Conservation (phyloP, 2,329 filamentous ascomycete genomes). For the Ophiocordyceps camponoti-saundersi region DNA sequence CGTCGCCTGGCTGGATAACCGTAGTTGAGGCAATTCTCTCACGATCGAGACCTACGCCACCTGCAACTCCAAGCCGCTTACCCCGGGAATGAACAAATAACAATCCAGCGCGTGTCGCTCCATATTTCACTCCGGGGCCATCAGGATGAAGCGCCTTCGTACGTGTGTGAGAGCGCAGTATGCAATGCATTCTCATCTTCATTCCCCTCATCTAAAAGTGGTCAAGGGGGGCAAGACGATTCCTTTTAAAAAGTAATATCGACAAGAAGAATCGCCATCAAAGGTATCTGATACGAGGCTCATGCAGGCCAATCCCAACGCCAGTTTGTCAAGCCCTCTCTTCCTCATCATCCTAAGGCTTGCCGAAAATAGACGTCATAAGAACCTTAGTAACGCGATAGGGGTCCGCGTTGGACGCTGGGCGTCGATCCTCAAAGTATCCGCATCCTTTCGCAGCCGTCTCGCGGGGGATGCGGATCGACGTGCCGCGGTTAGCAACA, state of each 20-base stretch:
- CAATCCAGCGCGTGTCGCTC: too few species aligned
- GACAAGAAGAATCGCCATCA: background rate
- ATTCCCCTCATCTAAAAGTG: too few species aligned
- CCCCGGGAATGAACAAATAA: too few species aligned
- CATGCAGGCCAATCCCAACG: background rate
- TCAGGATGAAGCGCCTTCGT: too few species aligned
- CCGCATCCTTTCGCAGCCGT: slow-evolving; percentile 77
- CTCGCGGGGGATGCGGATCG: slow-evolving; percentile 80
- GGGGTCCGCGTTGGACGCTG: slow-evolving; percentile 73
- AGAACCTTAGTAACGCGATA: slow-evolving; percentile 72
- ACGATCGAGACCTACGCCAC: too few species aligned
- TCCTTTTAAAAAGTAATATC: background rate
- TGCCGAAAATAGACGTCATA: slow-evolving; percentile 45
- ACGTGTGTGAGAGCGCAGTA: too few species aligned
- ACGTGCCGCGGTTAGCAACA: slow-evolving; percentile 88
- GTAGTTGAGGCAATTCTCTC: too few species aligned
- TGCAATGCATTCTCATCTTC: too few species aligned
- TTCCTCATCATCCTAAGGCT: slow-evolving; percentile 8
- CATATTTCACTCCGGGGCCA: too few species aligned
- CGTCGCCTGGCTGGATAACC: too few species aligned
- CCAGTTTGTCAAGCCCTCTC: background rate
- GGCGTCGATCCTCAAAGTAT: slow-evolving; percentile 79
- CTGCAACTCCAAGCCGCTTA: too few species aligned
- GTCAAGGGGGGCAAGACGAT: background rate
- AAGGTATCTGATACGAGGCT: background rate